Evolutionary conservation across 2,329 filamentous ascomycete genomes (phyloP), one percentile per base, ranked within the genome.

Genomic region (Madurella fahalii): DNA sequence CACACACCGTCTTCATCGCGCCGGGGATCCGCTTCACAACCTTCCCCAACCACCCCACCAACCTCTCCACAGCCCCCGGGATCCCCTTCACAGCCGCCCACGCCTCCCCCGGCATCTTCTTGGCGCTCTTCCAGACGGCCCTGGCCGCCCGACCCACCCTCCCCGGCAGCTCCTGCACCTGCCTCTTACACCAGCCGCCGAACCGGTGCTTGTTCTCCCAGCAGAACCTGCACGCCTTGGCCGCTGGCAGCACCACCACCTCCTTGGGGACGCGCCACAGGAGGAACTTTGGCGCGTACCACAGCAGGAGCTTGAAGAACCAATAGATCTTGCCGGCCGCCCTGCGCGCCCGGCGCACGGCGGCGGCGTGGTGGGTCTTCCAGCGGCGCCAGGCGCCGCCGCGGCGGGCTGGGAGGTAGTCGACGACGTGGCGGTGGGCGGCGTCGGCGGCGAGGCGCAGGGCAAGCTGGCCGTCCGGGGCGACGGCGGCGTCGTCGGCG

Each of bases 391-490:
- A 72, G 2, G 68, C 70, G 4, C 74, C 75, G 2, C 62, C 69
- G 0, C 75, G 64, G 0, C 74, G 64, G 0, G 59, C 41, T 0
- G 76, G 76, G 1, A 79, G 67, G 44, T 72, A 74, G 1, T 64
- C 63, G 4, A 78, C 75, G 2, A 78, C 65, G 8, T 77, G 75
- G 15, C 69, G 63, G 51, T 78, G 75, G 1, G 69, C 67, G 17
- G 67, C 68, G 1, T 60, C 54, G 0, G 73, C 74, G 0, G 77
- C 76, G 1, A 79, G 68, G 1, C 76, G 71, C 13, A 78, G 63
- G 1, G 76, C 76, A 1, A 72, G 67, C 48, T 75, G 70, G 0
- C 75, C 77, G 50, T 77, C 74, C 4, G 73, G 72, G 0, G 75
- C 74, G 9, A 78, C 65, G 5, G 75, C 48, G 1, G 66, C 61